Evolutionary conservation across 2,329 filamentous ascomycete genomes (phyloP).

Genomic region (Penicillium oxalicum): DNA sequence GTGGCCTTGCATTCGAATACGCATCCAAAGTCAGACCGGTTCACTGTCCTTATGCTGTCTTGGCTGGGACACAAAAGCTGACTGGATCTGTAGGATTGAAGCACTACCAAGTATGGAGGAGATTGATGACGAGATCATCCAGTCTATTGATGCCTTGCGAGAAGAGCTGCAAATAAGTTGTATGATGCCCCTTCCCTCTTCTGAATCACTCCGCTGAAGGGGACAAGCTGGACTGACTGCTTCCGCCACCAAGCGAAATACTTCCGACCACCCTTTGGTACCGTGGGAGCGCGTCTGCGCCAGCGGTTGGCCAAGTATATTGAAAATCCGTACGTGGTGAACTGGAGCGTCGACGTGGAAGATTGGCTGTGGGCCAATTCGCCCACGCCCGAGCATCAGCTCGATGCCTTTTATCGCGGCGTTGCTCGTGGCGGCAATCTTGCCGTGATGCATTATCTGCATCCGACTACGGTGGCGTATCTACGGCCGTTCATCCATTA

Average conservation of each 20-base stretch:
- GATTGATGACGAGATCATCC: constrained; percentile 35
- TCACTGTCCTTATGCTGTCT: neutral
- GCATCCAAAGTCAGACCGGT: constrained; percentile 51
- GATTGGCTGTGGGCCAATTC: constrained; percentile 63
- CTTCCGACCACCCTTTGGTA: constrained; percentile 66
- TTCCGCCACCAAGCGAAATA: constrained; percentile 41
- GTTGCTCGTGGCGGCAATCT: constrained; percentile 57
- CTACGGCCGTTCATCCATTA: constrained; percentile 59
- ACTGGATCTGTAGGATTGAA: constrained; percentile 30
- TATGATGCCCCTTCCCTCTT: constrained; percentile 27
- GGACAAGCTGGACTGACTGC: constrained; percentile 28
- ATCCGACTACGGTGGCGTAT: constrained; percentile 58
- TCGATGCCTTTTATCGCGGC: constrained; percentile 60
- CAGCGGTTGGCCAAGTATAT: constrained; percentile 53
- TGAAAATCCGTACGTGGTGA: constrained; percentile 54
- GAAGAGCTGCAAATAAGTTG: constrained; percentile 30
- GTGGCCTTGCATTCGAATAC: constrained; percentile 64
- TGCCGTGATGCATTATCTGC: constrained; percentile 65
- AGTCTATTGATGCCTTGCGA: constrained; percentile 29
- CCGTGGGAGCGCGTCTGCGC: constrained; percentile 60
- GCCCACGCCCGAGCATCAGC: constrained; percentile 59
- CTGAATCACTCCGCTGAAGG: constrained; percentile 22
- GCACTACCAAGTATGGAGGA: constrained; percentile 24
- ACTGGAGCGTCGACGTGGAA: constrained; percentile 66
- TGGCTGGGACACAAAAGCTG: neutral